phyloP scores from a whole-genome alignment of 1,284 basidiomycete species.

The Trichosporon sp. region DNA sequence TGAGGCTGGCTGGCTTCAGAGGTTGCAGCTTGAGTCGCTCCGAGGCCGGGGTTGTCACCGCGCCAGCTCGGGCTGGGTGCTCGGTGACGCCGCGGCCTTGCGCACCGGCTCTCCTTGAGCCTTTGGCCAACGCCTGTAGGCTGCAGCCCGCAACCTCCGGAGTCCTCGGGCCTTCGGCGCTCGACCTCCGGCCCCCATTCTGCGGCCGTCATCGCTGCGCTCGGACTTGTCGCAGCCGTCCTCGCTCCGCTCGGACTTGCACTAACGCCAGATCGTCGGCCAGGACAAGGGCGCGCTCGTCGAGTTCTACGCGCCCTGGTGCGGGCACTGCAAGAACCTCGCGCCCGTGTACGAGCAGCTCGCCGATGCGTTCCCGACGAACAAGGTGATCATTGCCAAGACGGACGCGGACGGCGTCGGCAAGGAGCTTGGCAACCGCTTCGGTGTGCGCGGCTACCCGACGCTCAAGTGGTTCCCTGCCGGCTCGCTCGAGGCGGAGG shows the following conservation, averaged over 20 bases:
- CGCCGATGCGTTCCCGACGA: slow-evolving; percentile 69
- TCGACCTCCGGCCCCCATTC: not conserved
- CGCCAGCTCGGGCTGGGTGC: too few species aligned
- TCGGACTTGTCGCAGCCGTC: not conserved
- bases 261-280: slow-evolving; percentile 54
- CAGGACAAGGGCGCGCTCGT: slow-evolving; percentile 75
- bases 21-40: too few species aligned
- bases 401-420: slow-evolving; percentile 87
- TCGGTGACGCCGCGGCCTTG: too few species aligned
- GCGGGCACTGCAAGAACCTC: slow-evolving; percentile 56
- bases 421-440: slow-evolving; percentile 56
- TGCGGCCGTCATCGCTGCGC: not conserved
- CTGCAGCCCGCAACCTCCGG: too few species aligned
- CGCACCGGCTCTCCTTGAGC: too few species aligned
- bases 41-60: not conserved
- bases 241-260: not conserved
- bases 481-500: slow-evolving; percentile 60
- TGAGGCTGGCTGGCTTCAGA: too few species aligned
- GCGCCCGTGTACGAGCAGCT: slow-evolving; percentile 84
- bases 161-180: too few species aligned
- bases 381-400: slow-evolving; percentile 84
- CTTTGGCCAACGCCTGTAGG: too few species aligned
- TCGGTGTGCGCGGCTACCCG: slow-evolving; percentile 77
- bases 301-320: slow-evolving; percentile 61
- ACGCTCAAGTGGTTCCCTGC: slow-evolving; percentile 87